Conservation (phyloP, 192 early-diverging fungal species). For the Backusella tarrabulga region DNA sequence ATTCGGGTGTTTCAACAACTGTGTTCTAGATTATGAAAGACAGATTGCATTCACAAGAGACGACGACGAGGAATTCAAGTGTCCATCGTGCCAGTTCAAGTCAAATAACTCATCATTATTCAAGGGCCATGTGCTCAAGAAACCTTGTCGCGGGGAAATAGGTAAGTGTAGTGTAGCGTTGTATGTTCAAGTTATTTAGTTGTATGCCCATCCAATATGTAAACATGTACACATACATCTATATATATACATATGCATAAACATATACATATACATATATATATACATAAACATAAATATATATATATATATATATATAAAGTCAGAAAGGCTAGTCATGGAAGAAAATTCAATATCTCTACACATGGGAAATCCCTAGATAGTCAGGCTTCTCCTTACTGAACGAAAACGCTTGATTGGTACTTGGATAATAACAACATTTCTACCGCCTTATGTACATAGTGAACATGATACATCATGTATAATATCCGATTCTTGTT, state of each 20-base stretch:
- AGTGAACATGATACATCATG: neutral
- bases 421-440: neutral
- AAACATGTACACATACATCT: no score
- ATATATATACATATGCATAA: no score
- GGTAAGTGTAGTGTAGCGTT: neutral
- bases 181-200: neutral
- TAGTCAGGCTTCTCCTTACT: neutral
- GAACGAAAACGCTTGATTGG: neutral
- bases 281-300: neutral
- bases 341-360: neutral
- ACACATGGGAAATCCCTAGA: neutral
- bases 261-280: no score
- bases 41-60: neutral
- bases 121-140: neutral
- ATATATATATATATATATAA: neutral
- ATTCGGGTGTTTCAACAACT: neutral
- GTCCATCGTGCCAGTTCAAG: neutral
- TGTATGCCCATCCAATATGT: neutral
- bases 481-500: neutral
- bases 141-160: neutral
- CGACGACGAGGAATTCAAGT: neutral
- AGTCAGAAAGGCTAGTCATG: neutral
- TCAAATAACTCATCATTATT: neutral
- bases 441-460: neutral
- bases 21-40: neutral